Conservation (phyloP, 495 filamentous ascomycete genomes). For the Penicillium alfredii region DNA sequence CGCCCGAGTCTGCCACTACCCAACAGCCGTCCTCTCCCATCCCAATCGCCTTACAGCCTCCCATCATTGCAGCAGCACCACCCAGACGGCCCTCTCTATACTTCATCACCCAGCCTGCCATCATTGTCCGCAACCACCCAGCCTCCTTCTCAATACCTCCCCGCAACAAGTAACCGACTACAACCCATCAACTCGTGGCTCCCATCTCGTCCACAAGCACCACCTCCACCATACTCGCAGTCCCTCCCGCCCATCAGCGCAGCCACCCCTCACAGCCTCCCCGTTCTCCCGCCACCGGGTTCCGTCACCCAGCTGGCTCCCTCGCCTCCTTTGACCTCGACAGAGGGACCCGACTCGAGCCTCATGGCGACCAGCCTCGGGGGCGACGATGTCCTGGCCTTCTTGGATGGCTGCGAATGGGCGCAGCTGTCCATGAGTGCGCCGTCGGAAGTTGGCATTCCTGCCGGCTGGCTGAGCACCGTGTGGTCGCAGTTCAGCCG, state of each 20-base stretch:
- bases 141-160: constrained; percentile 28
- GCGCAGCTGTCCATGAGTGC: constrained; percentile 27
- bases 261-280: constrained; percentile 22
- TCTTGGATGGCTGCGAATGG: constrained; percentile 43
- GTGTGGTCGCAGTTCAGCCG: constrained; percentile 36
- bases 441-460: constrained; percentile 33
- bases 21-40: constrained; percentile 31
- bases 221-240: constrained; percentile 36
- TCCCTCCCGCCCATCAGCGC: constrained; percentile 39
- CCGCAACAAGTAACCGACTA: constrained; percentile 30
- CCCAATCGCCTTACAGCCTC: constrained; percentile 37
- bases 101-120: constrained; percentile 35
- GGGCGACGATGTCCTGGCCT: constrained; percentile 43
- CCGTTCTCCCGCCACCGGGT: constrained; percentile 33
- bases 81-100: constrained; percentile 33
- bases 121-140: constrained; percentile 29
- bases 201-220: constrained; percentile 28
- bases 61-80: constrained; percentile 41
- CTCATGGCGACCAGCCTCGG: constrained; percentile 36
- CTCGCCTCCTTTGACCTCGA: constrained; percentile 33
- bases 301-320: constrained; percentile 31
- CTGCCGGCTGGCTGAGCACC: constrained; percentile 37
- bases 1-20: constrained; percentile 42
- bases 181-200: constrained; percentile 42
- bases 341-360: constrained; percentile 23